Conservation (phyloP, 73 alveolate species). For the Symbiodinium pilosum region DNA sequence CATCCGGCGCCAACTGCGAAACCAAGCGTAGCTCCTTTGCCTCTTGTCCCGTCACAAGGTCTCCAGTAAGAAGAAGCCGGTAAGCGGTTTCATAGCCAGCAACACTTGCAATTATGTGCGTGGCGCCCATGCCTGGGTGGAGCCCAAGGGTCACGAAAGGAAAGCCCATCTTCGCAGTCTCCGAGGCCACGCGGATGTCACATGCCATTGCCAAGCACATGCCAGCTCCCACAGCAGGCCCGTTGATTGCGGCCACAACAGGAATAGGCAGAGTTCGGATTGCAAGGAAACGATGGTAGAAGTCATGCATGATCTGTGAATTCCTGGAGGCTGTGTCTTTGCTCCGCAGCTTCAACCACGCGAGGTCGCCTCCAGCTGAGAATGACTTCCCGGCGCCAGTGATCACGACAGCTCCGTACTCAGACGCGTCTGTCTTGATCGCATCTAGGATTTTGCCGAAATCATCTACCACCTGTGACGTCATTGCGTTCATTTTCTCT, state of each 20-base stretch:
- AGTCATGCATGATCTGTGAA: constrained; percentile 81
- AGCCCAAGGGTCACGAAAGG: constrained; percentile 48
- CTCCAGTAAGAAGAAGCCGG: constrained; percentile 52
- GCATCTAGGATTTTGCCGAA: constrained; percentile 25
- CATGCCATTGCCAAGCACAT: constrained; percentile 74
- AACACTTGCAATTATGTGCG: constrained; percentile 31
- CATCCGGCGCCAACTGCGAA: constrained; percentile 36
- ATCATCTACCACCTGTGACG: constrained; percentile 43
- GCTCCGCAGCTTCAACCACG: constrained; percentile 50
- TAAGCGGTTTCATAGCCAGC: constrained; percentile 62
- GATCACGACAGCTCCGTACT: constrained; percentile 57
- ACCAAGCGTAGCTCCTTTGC: constrained; percentile 48
- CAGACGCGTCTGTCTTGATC: not conserved
- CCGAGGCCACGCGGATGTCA: constrained; percentile 54
- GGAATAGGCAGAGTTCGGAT: constrained; percentile 46
- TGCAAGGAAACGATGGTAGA: constrained; percentile 47
- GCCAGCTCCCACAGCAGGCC: constrained; percentile 79
- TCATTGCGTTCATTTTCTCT: constrained; percentile 80
- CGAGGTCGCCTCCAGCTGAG: constrained; percentile 50
- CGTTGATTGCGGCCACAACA: constrained; percentile 75
- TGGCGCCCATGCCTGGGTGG: constrained; percentile 70
- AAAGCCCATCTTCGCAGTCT: constrained; percentile 65
- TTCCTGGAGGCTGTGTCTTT: constrained; percentile 63
- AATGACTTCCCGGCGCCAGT: constrained; percentile 55
- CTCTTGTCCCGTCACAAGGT: constrained; percentile 43